A percentile compares a stretch with the other conserved stretches of the same genome.
These are phyloP conservation scores for Pholiota conissans DNA, from an alignment of 768 basidiomycete species.

Conservation along the genomic window DNA sequence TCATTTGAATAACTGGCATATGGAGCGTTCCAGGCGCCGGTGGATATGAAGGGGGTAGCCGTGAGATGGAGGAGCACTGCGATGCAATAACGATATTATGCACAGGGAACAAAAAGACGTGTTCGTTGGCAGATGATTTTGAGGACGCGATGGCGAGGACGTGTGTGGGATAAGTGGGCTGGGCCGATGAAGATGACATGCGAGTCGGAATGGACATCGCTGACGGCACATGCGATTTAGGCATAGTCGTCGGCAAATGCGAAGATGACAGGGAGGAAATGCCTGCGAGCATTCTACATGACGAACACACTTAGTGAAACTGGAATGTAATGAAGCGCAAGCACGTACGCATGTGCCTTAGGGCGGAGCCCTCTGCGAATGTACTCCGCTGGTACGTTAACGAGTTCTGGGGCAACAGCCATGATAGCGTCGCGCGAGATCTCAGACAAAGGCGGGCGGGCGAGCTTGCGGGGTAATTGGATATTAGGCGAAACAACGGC, in stretches of 20 bases:
- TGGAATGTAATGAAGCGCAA: constrained; percentile 14
- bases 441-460: constrained; percentile 58
- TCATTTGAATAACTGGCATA: constrained; percentile 71
- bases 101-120: constrained; percentile 54
- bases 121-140: constrained; percentile 38
- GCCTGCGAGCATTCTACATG: constrained; percentile 52
- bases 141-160: constrained; percentile 56
- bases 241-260: constrained; percentile 63
- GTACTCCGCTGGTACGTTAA: constrained; percentile 65
- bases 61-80: constrained; percentile 57
- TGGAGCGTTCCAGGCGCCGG: constrained; percentile 31
- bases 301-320: constrained; percentile 16
- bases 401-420: constrained; percentile 69
- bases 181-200: constrained; percentile 23
- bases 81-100: constrained; percentile 65
- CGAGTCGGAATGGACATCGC: constrained; percentile 57
- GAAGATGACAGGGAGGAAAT: constrained; percentile 51
- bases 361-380: constrained; percentile 60
- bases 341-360: constrained; percentile 42
- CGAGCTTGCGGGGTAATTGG: constrained; percentile 72
- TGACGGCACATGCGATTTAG: constrained; percentile 61
- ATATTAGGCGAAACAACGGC: constrained; percentile 34
- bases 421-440: constrained; percentile 58
- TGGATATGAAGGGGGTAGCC: constrained; percentile 40
- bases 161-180: constrained; percentile 50